These are phyloP conservation scores for Babesia divergens DNA, from an alignment of 169 alveolate species.

Conservation along the genomic window DNA sequence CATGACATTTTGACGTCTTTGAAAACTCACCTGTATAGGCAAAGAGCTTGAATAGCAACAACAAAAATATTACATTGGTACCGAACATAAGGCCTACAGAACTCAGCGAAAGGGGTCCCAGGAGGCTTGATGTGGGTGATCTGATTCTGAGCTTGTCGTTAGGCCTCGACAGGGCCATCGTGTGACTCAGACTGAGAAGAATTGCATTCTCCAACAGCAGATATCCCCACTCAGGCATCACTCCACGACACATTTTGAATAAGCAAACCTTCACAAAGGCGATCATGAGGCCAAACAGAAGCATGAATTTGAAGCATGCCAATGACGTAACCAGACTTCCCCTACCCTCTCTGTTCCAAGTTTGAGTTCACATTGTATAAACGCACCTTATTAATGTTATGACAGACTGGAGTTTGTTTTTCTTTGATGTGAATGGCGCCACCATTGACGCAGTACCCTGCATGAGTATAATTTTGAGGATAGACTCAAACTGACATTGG, in stretches of 20 bases:
- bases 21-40: conserved; percentile 3
- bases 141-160: conserved; percentile 73
- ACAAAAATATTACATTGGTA: conserved; percentile 58
- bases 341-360: conserved; percentile 79
- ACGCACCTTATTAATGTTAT: conserved; percentile 72
- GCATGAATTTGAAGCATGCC: conserved; percentile 86
- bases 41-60: conserved; percentile 54
- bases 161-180: conserved; percentile 81
- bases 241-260: conserved; percentile 74
- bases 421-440: conserved; percentile 85
- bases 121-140: conserved; percentile 82
- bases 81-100: conserved; percentile 75
- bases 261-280: conserved; percentile 80
- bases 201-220: conserved; percentile 76
- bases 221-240: conserved; percentile 85
- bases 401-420: conserved; percentile 80
- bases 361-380: neutral
- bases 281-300: conserved; percentile 83
- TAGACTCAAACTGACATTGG: conserved; percentile 59
- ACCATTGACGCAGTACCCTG: conserved; percentile 86
- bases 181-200: conserved; percentile 68
- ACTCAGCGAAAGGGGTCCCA: conserved; percentile 81
- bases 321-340: conserved; percentile 86
- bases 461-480: neutral
- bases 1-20: neutral